A percentile compares a stretch with the other conserved stretches of the same genome.
Evolutionary conservation across 768 basidiomycete species (phyloP).

Genomic region (Pleurotus citrinopileatus): DNA sequence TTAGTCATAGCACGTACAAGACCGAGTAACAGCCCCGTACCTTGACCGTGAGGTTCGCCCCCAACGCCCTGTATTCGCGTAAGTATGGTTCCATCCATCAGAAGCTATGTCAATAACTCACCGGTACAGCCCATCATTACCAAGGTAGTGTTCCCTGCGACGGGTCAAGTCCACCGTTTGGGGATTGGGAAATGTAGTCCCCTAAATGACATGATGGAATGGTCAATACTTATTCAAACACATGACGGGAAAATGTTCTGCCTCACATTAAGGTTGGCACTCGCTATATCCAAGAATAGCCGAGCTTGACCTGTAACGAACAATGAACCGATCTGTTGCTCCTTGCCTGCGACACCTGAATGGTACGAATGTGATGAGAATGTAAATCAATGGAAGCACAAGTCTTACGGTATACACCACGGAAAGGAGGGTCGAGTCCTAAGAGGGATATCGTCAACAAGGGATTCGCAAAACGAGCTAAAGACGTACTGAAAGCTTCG

Average conservation of each 20-base stretch:
- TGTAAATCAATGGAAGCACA: conserved; percentile 9
- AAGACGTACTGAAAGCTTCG: conserved; percentile 66
- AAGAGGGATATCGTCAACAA: conserved; percentile 8
- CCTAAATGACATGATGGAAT: conserved; percentile 30
- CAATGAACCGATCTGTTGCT: conserved; percentile 40
- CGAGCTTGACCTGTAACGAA: conserved; percentile 44
- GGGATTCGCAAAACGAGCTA: neutral
- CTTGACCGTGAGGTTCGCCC: neutral
- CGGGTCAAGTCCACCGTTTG: conserved; percentile 41
- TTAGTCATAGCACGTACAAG: conserved; percentile 23
- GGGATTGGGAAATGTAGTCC: conserved; percentile 49
- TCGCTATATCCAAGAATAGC: conserved; percentile 60
- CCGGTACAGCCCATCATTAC: conserved; percentile 46
- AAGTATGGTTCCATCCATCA: neutral
- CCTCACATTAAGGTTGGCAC: conserved; percentile 59
- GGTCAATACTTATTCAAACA: neutral
- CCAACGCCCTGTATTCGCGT: conserved; percentile 22
- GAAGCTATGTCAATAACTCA: conserved; percentile 14
- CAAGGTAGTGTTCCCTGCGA: conserved; percentile 40
- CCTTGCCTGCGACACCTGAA: conserved; percentile 44
- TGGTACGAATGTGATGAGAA: neutral
- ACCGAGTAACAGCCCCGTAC: conserved; percentile 13
- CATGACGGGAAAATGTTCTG: neutral
- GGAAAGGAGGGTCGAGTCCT: conserved; percentile 76
- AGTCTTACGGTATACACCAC: conserved; percentile 65